Percentiles rank a stretch among this genome's conserved stretches.
Evolutionary conservation across 192 early-diverging fungal species (phyloP).

Genomic region (Umbelopsis ramanniana): DNA sequence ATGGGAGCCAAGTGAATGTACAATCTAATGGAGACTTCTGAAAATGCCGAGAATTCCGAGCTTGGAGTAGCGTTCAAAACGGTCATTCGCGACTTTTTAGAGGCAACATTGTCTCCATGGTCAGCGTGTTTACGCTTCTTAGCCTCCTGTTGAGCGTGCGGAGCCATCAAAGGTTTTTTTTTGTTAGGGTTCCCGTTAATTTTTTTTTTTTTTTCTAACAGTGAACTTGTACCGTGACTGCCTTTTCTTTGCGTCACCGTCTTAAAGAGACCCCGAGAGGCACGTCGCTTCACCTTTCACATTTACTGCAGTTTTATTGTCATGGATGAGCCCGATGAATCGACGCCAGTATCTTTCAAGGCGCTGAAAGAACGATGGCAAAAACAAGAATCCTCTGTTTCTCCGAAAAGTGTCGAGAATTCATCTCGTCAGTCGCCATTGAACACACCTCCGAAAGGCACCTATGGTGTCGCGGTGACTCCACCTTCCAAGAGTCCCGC

Average conservation of each 20-base stretch:
- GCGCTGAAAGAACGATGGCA: slow-evolving; percentile 41
- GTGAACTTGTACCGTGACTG: background rate
- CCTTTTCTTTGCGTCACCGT: slow-evolving; percentile 7
- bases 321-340: slow-evolving; percentile 13
- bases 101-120: background rate
- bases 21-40: slow-evolving; percentile 39
- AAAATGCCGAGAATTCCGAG: slow-evolving; percentile 28
- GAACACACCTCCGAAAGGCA: slow-evolving; percentile 15
- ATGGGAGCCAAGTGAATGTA: slow-evolving; percentile 73
- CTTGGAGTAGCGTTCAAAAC: background rate
- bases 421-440: slow-evolving; percentile 1
- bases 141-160: slow-evolving; percentile 15
- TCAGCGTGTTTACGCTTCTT: slow-evolving; percentile 24
- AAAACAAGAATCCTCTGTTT: slow-evolving; percentile 27
- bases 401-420: slow-evolving; percentile 4
- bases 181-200: too few species aligned
- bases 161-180: slow-evolving; percentile 22
- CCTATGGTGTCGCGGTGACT: background rate
- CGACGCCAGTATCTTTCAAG: slow-evolving; percentile 27
- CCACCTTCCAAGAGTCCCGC: background rate
- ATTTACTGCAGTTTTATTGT: background rate
- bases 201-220: slow-evolving; percentile 2
- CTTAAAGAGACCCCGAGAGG: background rate
- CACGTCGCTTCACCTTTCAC: background rate
- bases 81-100: slow-evolving; percentile 15